Base-by-base conservation (phyloP, 306 rosid species). In the Lithocarpus polystachyus region DNA sequence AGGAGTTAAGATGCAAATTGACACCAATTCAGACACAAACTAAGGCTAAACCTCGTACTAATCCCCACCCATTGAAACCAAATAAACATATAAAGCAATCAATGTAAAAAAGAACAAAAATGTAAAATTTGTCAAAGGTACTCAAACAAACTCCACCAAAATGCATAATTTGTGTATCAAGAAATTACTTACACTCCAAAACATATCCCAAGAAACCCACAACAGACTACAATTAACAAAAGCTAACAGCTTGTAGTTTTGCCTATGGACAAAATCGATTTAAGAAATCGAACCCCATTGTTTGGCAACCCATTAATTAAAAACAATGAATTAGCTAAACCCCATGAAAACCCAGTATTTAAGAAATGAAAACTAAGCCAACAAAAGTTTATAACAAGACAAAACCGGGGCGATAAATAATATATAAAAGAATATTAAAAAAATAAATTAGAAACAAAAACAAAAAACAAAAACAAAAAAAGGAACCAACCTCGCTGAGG, bases 401-500 rank as follows among this genome's bases (percentile, higher is more conserved):
- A 29, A 56, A 68, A 23, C 35, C 51, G 69, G 70, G 67, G 40
- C 4, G 53, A 57, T 19, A 54, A 82, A 51, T 18, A 57, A 12
- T 51, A 23, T 15, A 10, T 73, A 35, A 9, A 64, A 56, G 11
- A 52, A 19, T 35, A 54, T 28, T 60, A 35, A 35, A 80, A 2
- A 3, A 54, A 29, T n/a, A 71, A 15, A 72, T 1, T 1, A 40
- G 45, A 40, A 40, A 40, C 45, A 40, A 40, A 40, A 33, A 6
- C 85, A 55, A 17, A 68, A n/a, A 55, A 73, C 17, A 56, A 23
- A 60, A 68, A 77, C 6, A 26, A 74, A 26, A 74, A 52, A 33
- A 35, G 69, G 56, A 68, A 35, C 76, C 35, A 45, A 95, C 98
- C 99, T 95, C 99, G 82, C 96, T 95, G 56, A 95, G 98, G 80